Base-by-base conservation (phyloP, 129 eudicot species). In the Lonicera japonica region DNA sequence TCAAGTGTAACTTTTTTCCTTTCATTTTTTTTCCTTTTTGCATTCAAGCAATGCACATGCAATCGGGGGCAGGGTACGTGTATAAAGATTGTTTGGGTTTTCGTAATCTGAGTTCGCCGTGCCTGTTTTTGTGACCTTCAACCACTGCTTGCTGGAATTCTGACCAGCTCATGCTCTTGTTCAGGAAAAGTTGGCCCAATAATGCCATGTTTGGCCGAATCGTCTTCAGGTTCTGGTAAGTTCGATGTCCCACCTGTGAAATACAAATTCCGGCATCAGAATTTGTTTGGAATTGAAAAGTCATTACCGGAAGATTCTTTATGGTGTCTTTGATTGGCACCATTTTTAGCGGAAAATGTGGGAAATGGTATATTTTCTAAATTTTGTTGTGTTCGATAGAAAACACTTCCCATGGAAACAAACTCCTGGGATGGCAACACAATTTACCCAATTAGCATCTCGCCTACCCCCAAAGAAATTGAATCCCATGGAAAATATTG, bases 21-120 rank as follows among this genome's bases (percentile, higher is more conserved):
- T n/a, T n/a, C n/a, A n/a, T n/a, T n/a, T n/a, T n/a, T n/a, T n/a
- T n/a, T n/a, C 6, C 4, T 29, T 29, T 29, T 29, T 6, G 36
- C 2, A 29, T 2, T 29, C 6, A 29, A 29, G 36, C 36, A 6
- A 29, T 29, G 72, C 99, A 92, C 89, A 92, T 90, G 56, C 99
- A 92, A 79, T 92, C 99, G 19, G 99, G 99, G 23, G 88, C 92
- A 65, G 99, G 99, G 51, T 92, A 92, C 3, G 96, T 92, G 66
- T 85, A 92, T 21, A 88, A 71, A 0, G 99, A 88, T 66, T 92
- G 96, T 61, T 74, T 69, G 14, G 73, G 75, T 68, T 85, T 88
- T 21, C 99, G 75, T 17, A 79, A 40, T 66, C 83, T 83, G 61
- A 88, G 74, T 64, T 84, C 84, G 5, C 99, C 96, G 64, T 78